Evolutionary conservation across 2,329 filamentous ascomycete genomes (phyloP), one percentile per base, ranked within the genome.

Genomic region (Colletotrichum sidae): DNA sequence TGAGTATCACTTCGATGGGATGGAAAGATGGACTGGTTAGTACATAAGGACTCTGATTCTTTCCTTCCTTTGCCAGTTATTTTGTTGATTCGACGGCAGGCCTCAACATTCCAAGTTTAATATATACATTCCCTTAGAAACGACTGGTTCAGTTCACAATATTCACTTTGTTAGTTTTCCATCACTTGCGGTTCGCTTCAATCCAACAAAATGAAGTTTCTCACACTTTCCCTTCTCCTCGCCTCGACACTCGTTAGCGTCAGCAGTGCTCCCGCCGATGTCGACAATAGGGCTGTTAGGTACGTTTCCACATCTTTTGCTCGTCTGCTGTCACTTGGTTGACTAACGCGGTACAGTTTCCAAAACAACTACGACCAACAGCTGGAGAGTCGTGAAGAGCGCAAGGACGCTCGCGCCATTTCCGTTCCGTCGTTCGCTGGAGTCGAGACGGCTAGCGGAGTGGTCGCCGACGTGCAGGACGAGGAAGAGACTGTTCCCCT

Each of bases 221-320:
- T 65, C 25, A 65, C 62, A 37, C 47, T 65, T 33, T 60, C 57
- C 8, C 25, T 65, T 37, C 41, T 65, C 37, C 46, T 65, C 46
- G 58, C 62, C 47, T 65, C 62, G 52, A 62, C 62, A 50, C 60
- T 65, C 52, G 62, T 62, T 56, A 65, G 62, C 51, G 62, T 65
- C 62, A 65, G 62, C 58, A 62, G 62, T 65, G 57, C 58, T 62
- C 62, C 62, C 33, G 38, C 62, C 25, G 62, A 62, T 52, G 46
- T 56, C 17, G 62, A 65, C 37, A 65, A 58, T 57, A 62, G 62
- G 62, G 58, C 62, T 56, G 62, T 65, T 46, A 41, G 34, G 62
- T 65, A 65, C 3, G 57, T 55, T n/a, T n/a, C 12, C 1, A 8
- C 11, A 41, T 9, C 10, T 11, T 4, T 6, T 6, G 17, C 5